Conservation (phyloP, 192 early-diverging fungal genomes). For the Podila minutissima region DNA sequence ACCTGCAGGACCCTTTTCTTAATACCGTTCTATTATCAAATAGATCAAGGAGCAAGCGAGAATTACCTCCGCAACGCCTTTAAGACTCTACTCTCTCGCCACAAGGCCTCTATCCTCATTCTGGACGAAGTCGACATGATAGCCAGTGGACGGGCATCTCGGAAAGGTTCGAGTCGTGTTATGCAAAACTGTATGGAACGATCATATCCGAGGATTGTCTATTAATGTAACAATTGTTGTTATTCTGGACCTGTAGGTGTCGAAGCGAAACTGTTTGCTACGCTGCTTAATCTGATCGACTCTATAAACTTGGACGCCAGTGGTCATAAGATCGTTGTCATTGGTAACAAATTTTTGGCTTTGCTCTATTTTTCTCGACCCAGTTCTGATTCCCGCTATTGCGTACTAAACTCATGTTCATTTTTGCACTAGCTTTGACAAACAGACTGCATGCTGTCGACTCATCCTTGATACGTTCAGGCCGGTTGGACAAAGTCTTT, state of each 20-base stretch:
- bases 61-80: slow-evolving; percentile 55
- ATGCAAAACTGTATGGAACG: not conserved
- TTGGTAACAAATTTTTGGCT: slow-evolving; percentile 42
- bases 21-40: not conserved
- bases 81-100: slow-evolving; percentile 16
- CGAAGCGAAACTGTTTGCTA: slow-evolving; percentile 54
- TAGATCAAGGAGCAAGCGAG: slow-evolving; percentile 68
- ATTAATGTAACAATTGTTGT: not conserved
- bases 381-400: not conserved
- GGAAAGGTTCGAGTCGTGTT: slow-evolving; percentile 37
- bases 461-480: slow-evolving; percentile 61
- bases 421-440: slow-evolving; percentile 52
- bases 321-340: slow-evolving; percentile 51
- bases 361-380: too few relatives aligned
- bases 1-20: not conserved
- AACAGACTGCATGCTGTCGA: slow-evolving; percentile 63
- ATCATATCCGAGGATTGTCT: not conserved
- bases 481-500: slow-evolving; percentile 60
- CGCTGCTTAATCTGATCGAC: slow-evolving; percentile 53
- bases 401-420: not conserved
- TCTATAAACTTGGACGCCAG: slow-evolving; percentile 34
- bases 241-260: slow-evolving; percentile 37
- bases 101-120: slow-evolving; percentile 57
- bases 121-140: slow-evolving; percentile 69
- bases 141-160: slow-evolving; percentile 38